Base-by-base conservation (phyloP, 2,329 filamentous ascomycete genomes). In the Endocalyx cinctus region DNA sequence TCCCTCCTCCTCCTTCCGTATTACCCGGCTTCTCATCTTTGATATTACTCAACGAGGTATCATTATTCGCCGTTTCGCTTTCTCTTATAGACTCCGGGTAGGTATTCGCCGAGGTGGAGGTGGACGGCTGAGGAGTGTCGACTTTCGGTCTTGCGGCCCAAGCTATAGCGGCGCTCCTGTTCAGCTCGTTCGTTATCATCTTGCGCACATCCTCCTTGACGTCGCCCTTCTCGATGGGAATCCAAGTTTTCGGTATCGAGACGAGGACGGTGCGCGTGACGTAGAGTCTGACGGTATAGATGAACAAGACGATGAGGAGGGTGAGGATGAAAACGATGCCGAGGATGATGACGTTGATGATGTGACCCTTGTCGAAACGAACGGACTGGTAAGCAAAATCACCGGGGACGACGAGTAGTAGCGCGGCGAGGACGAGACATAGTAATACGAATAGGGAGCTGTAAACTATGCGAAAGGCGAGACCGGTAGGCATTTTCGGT, bases 161-260 rank as follows among this genome's bases (percentile, higher is more conserved):
- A 5, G 89, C 82, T 38, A 97, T 79, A 22, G 82, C 71, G 1
- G 88, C 87, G 55, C 87, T 95, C 47, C 84, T 73, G 40, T 77
- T 74, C 34, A 95, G 70, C 17, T 82, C 77, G 30, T 79, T 76
- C 12, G 72, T 72, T 37, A 98, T 83, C 65, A 94, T 78, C 45
- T 78, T 75, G 51, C 85, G 72, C 25, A 96, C 87, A 35, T 73
- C 72, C 45, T 79, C 81, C 27, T 75, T 77, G 27, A 96, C 76
- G 55, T 96, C 88, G 44, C 83, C 84, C 55, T 87, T 85, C 48
- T 92, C 87, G 42, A 95, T 72, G 1, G 89, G 89, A 12, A 95
- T 76, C 74, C 86, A 94, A 34, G 77, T 68, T 58, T 90, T 92
- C 2, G 92, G 92, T 38, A 98, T 95, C 4, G 78, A 81, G 13